Base-by-base conservation (phyloP, 257 asterid genomes). In the Solanum bulbocastanum region DNA sequence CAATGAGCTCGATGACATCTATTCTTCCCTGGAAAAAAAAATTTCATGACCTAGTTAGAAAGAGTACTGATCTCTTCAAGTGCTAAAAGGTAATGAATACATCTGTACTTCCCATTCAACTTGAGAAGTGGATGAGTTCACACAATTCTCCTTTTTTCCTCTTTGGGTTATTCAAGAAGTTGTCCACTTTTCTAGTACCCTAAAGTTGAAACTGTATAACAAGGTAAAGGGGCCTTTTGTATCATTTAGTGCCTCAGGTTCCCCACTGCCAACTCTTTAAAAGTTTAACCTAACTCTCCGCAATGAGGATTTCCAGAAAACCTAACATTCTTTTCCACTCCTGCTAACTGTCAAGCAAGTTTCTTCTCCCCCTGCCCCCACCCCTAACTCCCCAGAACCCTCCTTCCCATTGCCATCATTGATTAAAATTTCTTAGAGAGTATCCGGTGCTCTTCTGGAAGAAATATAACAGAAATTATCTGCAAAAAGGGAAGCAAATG, bases 1-100 rank as follows among this genome's bases (percentile, higher is more conserved):
- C 91, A 65, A 97, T 90, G 87, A 92, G 88, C 91, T 97, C 99
- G n/a, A 93, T 79, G 89, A 94, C 91, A 84, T 94, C 95, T 14
- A 96, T 91, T 92, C 95, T 91, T 92, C 93, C 96, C 99, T 96
- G 94, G 78, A 88, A 83, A 83, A 44, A 42, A 85, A 86, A 20
- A 56, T 83, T 90, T 78, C 66, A 85, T 56, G 69, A 49, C 86
- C 44, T 82, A 82, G 69, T 46, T 49, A 49, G 69, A 30, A 30
- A 32, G n/a, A 25, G 78, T 35, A 73, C 71, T n/a, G 68, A 85
- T 62, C 37, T 86, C 85, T 85, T 81, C 35, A 88, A 81, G 66
- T 27, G 1, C 40, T 81, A 81, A 46, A 81, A 27, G 42, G 68
- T 46, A 32, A 30, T 13, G 13, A 30, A 82, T 82, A 20, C 85